These are phyloP conservation scores for Candida orba DNA, from an alignment of 805 yeast genomes.

Conservation along the genomic window DNA sequence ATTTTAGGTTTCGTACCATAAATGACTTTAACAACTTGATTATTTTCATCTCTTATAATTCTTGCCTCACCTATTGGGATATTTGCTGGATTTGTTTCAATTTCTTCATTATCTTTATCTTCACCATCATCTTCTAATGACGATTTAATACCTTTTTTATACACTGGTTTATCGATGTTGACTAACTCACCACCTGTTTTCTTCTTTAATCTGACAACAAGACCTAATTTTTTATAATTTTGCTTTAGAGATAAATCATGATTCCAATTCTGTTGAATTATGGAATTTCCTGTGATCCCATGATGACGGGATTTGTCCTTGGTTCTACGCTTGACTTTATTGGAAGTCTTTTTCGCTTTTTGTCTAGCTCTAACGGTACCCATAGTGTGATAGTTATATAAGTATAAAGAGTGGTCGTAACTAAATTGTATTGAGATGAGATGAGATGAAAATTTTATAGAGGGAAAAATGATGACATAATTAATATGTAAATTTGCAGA, in stretches of 20 bases:
- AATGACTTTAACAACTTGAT: conserved; percentile 57
- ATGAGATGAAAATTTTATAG: no score
- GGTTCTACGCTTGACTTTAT: conserved; percentile 59
- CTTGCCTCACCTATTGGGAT: conserved; percentile 78
- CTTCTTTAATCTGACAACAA: conserved; percentile 55
- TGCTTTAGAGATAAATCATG: conserved; percentile 71
- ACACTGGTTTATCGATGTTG: conserved; percentile 32
- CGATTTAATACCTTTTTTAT: conserved; percentile 22
- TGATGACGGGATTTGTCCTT: conserved; percentile 67
- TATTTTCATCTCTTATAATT: conserved; percentile 61
- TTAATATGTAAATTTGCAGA: no score
- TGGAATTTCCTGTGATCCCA: conserved; percentile 63
- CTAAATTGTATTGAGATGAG: no score
- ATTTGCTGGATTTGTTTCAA: conserved; percentile 32
- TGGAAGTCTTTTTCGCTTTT: conserved; percentile 65
- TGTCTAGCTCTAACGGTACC: conserved; percentile 79
- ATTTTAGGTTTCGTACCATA: conserved; percentile 55
- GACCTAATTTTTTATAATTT: conserved; percentile 78
- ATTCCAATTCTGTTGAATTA: conserved; percentile 91
- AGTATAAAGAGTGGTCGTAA: no score
- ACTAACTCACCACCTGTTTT: conserved; percentile 81
- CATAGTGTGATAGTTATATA: conserved; percentile 40
- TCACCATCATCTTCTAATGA: conserved; percentile 15
- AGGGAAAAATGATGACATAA: no score
- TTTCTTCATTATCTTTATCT: conserved; percentile 23